phyloP scores from a whole-genome alignment of 1,284 basidiomycete genomes.

The Hymenochaete sp. region DNA sequence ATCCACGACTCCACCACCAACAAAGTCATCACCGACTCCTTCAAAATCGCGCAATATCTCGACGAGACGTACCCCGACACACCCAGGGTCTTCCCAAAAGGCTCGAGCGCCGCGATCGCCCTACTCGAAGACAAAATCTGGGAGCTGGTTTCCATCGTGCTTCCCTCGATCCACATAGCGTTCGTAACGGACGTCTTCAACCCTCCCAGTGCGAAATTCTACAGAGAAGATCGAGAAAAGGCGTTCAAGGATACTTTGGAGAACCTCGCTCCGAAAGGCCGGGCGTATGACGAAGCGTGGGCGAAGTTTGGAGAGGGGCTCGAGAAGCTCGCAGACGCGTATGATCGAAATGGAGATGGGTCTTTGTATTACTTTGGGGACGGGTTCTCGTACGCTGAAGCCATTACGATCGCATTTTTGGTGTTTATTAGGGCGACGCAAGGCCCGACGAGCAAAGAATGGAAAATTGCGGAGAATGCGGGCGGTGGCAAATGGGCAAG shows the following conservation, averaged over 20 bases:
- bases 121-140: too few relatives aligned
- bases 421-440: constrained; percentile 25
- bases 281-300: constrained; percentile 23
- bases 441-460: constrained; percentile 11
- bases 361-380: constrained; percentile 11
- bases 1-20: constrained; percentile 19
- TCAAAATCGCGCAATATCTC: constrained; percentile 21
- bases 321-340: constrained; percentile 25
- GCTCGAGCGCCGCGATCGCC: constrained; percentile 9
- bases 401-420: constrained; percentile 12
- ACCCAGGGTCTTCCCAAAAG: constrained; percentile 15
- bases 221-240: constrained; percentile 23
- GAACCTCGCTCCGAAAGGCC: constrained; percentile 26
- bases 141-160: constrained; percentile 18
- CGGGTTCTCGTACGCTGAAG: constrained; percentile 16
- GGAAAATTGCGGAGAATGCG: constrained; percentile 23
- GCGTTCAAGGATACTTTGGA: constrained; percentile 26
- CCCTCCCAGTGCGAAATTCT: constrained; percentile 26
- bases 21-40: constrained; percentile 19
- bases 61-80: constrained; percentile 20
- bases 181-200: constrained; percentile 23
- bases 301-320: constrained; percentile 23
- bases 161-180: constrained; percentile 11
- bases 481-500: constrained; percentile 28
- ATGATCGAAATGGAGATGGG: constrained; percentile 16